A percentile compares a stretch with the other conserved stretches of the same genome.
Evolutionary conservation across 2,329 filamentous ascomycete species (phyloP).

Genomic region (Akanthomyces dipterigenus): DNA sequence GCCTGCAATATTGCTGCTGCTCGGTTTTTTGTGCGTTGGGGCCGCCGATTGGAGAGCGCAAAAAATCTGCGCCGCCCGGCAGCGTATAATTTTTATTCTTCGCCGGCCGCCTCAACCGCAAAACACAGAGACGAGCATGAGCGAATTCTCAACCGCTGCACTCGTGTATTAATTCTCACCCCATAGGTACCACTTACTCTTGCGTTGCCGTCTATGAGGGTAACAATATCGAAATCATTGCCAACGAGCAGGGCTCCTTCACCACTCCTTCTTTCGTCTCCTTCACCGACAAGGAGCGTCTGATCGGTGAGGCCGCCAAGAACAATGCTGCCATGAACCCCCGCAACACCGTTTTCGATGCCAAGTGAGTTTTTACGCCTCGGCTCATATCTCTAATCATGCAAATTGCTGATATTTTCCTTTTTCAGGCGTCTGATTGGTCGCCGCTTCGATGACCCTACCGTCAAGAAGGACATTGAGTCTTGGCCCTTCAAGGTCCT

Average conservation of each 20-base stretch:
- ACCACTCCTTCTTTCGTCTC: conserved; percentile 98
- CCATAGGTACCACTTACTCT: conserved; percentile 93
- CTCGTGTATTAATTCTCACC: conserved; percentile 1
- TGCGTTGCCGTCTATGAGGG: conserved; percentile 99
- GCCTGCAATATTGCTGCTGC: conserved; percentile 1
- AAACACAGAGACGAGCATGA: background rate
- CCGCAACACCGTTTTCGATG: conserved; percentile 94
- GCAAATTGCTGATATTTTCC: conserved; percentile 13
- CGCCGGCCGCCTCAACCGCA: background rate
- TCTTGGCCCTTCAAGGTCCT: conserved; percentile 99
- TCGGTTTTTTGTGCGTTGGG: conserved; percentile 4
- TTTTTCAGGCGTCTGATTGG: conserved; percentile 85
- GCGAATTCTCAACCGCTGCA: background rate
- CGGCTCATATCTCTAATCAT: background rate
- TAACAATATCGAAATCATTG: conserved; percentile 99
- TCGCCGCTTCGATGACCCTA: conserved; percentile 88
- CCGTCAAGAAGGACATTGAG: conserved; percentile 98
- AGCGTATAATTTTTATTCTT: background rate
- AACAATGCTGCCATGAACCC: conserved; percentile 99
- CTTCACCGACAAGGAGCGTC: conserved; percentile 96
- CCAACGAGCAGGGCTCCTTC: conserved; percentile 99
- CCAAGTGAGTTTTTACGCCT: conserved; percentile 64
- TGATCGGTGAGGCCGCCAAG: conserved; percentile 99
- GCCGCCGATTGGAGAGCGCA: background rate
- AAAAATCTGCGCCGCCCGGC: conserved; percentile 4